Conservation (phyloP, 2,329 filamentous ascomycete species). For the Diaporthe velutina region DNA sequence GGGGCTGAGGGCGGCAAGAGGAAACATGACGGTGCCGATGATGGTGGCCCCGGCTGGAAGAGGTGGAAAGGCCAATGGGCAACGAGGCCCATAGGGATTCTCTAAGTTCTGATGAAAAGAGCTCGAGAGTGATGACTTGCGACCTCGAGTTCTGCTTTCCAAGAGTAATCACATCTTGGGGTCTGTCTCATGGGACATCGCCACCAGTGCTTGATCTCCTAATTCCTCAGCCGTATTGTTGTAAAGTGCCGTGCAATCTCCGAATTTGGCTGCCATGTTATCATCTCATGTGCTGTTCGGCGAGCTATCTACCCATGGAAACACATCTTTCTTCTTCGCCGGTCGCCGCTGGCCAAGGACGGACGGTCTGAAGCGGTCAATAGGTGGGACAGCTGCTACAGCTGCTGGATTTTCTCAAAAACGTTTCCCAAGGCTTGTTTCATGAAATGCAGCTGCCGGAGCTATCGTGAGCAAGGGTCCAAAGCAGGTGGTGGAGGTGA, state of each 20-base stretch:
- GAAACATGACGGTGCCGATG: constrained; percentile 34
- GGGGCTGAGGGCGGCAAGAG: constrained; percentile 26
- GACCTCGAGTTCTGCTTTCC: neutral
- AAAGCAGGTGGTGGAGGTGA: neutral
- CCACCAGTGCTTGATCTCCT: neutral
- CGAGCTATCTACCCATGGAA: neutral
- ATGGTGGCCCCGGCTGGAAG: constrained; percentile 58
- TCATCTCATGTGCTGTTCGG: neutral
- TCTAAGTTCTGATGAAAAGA: constrained; percentile 52
- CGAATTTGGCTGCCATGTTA: neutral
- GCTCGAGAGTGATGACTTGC: neutral
- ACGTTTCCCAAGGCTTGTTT: neutral
- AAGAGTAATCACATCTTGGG: neutral
- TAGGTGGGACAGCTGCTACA: neutral
- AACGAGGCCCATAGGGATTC: constrained; percentile 69
- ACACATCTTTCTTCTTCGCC: too few relatives aligned
- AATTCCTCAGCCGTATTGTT: neutral
- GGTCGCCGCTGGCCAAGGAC: neutral
- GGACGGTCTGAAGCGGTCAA: neutral
- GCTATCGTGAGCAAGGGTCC: neutral
- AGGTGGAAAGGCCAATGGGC: constrained; percentile 66
- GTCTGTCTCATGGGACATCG: neutral
- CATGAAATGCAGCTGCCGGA: neutral
- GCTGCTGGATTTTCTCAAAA: neutral
- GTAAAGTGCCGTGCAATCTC: too few relatives aligned